Base-by-base conservation (phyloP, 2,329 filamentous ascomycete species). In the Pyrenophora tritici-repentis region DNA sequence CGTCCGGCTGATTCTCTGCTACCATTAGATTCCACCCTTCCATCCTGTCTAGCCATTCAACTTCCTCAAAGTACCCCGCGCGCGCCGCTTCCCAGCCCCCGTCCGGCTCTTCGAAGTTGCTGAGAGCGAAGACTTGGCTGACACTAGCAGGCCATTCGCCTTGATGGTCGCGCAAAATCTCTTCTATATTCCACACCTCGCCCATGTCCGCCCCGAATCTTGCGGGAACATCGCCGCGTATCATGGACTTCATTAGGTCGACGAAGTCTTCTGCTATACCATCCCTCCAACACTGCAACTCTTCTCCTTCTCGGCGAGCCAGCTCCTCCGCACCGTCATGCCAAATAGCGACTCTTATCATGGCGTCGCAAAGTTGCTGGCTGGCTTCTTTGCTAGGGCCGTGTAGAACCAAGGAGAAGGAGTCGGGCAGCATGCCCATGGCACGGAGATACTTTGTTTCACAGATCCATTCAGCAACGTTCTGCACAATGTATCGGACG, bases 291-390 rank as follows among this genome's bases (percentile, higher is more conserved):
- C 17, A 20, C 10, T 20, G 13, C n/a, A 41, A 41, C 3, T 31
- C n/a, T 5, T 6, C 8, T 22, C 22, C 7, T 13, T 38, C 13
- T 9, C 34, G 22, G 13, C 43, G 13, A 32, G 13, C 22, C 12
- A 46, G 6, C 14, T 38, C 13, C 8, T 12, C 13, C 5, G 14
- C 35, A 29, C 43, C 35, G 6, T 46, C 34, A 16, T 46, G 22
- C 43, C 35, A 39, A n/a, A 46, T 46, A 5, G 43, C 43, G 14
- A 24, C 24, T 18, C 16, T n/a, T 1, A 46, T 32, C 8, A 39
- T 20, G 16, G 20, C 24, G 35, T 46, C 43, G 43, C 43, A 17
- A 6, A 46, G 35, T 16, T 32, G 43, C 26, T 46, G 24, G 34
- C 43, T 46, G 10, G 43, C 43, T n/a, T 32, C 14, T 8, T 13